phyloP scores from a whole-genome alignment of 2,329 filamentous ascomycete species.

The Trichoderma sp. region DNA sequence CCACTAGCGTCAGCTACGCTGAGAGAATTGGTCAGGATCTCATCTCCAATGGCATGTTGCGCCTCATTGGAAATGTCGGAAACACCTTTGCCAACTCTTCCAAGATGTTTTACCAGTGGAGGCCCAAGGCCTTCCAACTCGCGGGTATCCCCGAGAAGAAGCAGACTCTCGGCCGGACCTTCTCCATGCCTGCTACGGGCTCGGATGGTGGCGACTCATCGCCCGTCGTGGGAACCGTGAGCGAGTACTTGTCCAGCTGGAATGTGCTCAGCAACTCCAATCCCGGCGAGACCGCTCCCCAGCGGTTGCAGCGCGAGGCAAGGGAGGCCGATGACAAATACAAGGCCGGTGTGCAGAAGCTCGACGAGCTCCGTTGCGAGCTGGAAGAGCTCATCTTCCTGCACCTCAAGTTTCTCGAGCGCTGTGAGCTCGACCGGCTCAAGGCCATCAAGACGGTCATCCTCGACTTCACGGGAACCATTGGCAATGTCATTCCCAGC shows the following conservation, averaged over 20 bases:
- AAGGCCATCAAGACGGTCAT: slow-evolving; percentile 99
- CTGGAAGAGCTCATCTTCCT: slow-evolving; percentile 94
- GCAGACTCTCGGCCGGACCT: slow-evolving; percentile 65
- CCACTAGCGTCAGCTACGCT: slow-evolving; percentile 81
- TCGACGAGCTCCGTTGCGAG: slow-evolving; percentile 87
- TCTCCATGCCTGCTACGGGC: slow-evolving; percentile 64
- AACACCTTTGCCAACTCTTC: slow-evolving; percentile 97
- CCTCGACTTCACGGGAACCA: slow-evolving; percentile 92
- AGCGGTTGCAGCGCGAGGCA: slow-evolving; percentile 84
- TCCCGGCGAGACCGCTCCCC: slow-evolving; percentile 88
- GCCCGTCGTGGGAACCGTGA: slow-evolving; percentile 75
- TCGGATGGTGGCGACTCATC: slow-evolving; percentile 66
- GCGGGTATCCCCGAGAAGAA: slow-evolving; percentile 89
- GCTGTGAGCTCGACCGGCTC: slow-evolving; percentile 90
- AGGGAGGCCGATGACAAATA: slow-evolving; percentile 90
- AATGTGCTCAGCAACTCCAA: slow-evolving; percentile 79
- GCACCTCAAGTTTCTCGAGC: slow-evolving; percentile 93
- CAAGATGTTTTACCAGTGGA: slow-evolving; percentile 97
- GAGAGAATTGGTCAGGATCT: slow-evolving; percentile 95
- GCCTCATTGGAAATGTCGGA: slow-evolving; percentile 89
- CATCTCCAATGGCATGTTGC: slow-evolving; percentile 78
- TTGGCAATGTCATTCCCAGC: slow-evolving; percentile 96
- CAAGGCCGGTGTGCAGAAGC: slow-evolving; percentile 77
- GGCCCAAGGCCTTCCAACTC: slow-evolving; percentile 82
- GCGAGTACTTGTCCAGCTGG: slow-evolving; percentile 88